These are phyloP conservation scores for Pseudopyricularia javanii DNA, from an alignment of 2,329 filamentous ascomycete species.

Conservation along the genomic window DNA sequence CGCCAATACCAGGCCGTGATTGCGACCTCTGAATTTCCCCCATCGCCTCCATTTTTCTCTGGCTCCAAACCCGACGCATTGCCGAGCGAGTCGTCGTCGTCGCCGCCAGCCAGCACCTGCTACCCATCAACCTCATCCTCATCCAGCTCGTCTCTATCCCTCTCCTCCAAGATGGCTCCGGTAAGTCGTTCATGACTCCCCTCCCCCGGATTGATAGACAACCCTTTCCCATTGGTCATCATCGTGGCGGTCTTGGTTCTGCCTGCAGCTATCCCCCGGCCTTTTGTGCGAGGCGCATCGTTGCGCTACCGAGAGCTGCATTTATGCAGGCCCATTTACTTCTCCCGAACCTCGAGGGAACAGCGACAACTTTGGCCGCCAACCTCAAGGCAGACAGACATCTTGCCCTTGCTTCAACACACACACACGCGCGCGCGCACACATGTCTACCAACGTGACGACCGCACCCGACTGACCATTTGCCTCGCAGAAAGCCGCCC, in stretches of 20 bases:
- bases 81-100: neutral
- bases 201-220: neutral
- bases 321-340: too few species aligned
- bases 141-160: neutral
- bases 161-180: conserved; percentile 1
- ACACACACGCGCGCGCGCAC: neutral
- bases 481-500: neutral
- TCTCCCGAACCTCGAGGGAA: too few species aligned
- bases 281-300: too few species aligned
- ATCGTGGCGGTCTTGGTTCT: neutral
- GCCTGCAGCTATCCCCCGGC: neutral
- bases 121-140: neutral
- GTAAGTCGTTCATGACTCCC: neutral
- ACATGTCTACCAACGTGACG: neutral
- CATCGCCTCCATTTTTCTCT: neutral
- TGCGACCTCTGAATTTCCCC: neutral
- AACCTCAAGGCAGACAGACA: too few species aligned
- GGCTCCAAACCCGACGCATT: neutral
- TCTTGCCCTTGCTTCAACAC: too few species aligned
- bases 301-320: too few species aligned
- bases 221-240: neutral
- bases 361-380: too few species aligned
- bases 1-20: too few species aligned
- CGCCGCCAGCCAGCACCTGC: neutral
- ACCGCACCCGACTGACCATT: neutral